Percentiles rank a stretch among this genome's conserved stretches.
phyloP scores from a whole-genome alignment of 176 grass and related monocot genomes.

The Paspalum notatum region DNA sequence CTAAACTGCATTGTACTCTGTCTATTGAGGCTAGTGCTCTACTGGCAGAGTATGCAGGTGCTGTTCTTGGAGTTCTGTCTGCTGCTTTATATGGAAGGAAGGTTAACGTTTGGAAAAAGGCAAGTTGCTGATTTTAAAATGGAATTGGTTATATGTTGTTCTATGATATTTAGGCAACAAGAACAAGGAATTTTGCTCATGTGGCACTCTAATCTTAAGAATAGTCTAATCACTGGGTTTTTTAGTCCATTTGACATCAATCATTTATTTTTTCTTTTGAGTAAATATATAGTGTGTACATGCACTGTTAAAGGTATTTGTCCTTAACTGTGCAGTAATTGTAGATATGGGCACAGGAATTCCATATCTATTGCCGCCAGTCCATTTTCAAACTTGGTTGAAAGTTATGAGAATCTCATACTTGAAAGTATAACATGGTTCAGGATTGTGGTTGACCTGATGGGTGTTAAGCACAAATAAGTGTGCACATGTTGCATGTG shows the following conservation, averaged over 20 bases:
- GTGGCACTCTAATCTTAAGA: not conserved
- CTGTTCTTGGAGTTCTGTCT: conserved; percentile 96
- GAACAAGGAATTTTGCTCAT: not conserved
- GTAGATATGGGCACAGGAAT: conserved; percentile 9
- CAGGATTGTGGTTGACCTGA: conserved; percentile 15
- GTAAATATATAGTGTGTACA: conserved; percentile 25
- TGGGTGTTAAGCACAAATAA: conserved; percentile 16
- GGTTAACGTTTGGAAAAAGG: conserved; percentile 89
- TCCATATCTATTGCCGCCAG: not conserved
- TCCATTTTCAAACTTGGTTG: conserved; percentile 37
- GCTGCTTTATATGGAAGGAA: conserved; percentile 90
- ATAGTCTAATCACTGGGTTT: not conserved
- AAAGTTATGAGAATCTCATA: not conserved
- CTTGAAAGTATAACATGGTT: conserved; percentile 6
- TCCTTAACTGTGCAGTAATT: conserved; percentile 5
- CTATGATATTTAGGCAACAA: not conserved
- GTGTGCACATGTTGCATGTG: not conserved
- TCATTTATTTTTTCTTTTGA: not conserved
- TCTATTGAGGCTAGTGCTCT: conserved; percentile 71
- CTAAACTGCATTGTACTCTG: conserved; percentile 50
- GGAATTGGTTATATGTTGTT: not conserved
- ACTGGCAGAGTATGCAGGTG: conserved; percentile 93
- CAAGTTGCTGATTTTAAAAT: conserved; percentile 42
- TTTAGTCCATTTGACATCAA: not conserved
- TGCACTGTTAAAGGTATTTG: conserved; percentile 13